These are phyloP conservation scores for Pythium periplocum DNA, from an alignment of 352 stramenopile species.

Conservation along the genomic window DNA sequence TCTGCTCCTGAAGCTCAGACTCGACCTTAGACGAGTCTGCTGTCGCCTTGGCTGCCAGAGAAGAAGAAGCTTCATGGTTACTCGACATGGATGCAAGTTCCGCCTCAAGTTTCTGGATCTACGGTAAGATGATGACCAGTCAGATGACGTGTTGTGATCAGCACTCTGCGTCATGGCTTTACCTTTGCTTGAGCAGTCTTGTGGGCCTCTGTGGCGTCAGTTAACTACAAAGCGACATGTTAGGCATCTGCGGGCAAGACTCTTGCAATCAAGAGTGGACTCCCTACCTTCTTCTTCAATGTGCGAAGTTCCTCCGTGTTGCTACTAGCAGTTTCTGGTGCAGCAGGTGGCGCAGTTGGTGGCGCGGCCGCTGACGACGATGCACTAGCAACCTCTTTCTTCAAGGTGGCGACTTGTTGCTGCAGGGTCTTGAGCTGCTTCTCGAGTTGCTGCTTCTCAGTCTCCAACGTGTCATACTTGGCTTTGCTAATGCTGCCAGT, in stretches of 20 bases:
- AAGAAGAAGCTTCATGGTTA: conserved; percentile 20
- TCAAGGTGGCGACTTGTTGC: conserved; percentile 36
- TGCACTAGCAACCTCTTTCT: conserved; percentile 20
- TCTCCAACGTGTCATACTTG: conserved; percentile 42
- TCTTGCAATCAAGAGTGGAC: too few relatives aligned
- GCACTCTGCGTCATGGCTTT: neutral
- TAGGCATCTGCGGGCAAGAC: conserved; percentile 9
- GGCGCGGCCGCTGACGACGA: conserved; percentile 7
- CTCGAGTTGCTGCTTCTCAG: conserved; percentile 47
- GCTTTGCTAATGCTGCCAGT: conserved; percentile 25
- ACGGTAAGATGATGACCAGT: neutral
- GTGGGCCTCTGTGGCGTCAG: conserved; percentile 23
- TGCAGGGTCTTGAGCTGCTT: conserved; percentile 62
- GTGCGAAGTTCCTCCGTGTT: conserved; percentile 31
- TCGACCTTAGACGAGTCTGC: conserved; percentile 21
- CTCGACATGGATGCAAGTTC: conserved; percentile 35
- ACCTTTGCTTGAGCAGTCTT: conserved; percentile 51
- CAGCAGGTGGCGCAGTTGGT: conserved; percentile 13
- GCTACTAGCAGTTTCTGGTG: conserved; percentile 7
- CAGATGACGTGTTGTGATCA: neutral
- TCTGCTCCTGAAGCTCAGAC: conserved; percentile 35
- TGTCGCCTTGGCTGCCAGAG: conserved; percentile 25
- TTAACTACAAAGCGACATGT: conserved; percentile 24
- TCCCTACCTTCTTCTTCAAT: conserved; percentile 53
- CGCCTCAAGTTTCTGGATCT: conserved; percentile 59